Evolutionary conservation across 805 yeast species (phyloP).

Genomic region (Candida chilensis): DNA sequence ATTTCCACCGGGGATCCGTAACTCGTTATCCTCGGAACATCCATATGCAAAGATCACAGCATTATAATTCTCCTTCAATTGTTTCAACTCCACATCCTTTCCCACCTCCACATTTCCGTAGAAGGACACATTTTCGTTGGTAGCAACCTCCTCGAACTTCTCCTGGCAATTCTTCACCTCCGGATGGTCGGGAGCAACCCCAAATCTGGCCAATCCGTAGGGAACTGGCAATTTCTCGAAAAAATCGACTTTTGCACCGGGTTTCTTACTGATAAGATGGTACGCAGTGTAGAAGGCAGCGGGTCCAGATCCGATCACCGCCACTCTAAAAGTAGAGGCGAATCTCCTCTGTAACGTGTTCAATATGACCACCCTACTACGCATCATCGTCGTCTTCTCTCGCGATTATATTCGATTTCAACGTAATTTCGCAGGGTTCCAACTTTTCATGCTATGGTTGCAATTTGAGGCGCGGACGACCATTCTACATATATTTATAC

Average conservation of each 20-base stretch:
- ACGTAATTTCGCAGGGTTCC: too few relatives aligned
- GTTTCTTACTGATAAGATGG: slow-evolving; percentile 46
- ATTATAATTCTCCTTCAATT: slow-evolving; percentile 51
- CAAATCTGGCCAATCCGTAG: slow-evolving; percentile 83
- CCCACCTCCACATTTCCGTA: slow-evolving; percentile 73
- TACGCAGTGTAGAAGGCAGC: slow-evolving; percentile 90
- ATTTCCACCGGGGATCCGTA: slow-evolving; percentile 50
- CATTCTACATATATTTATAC: too few relatives aligned
- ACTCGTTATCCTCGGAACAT: slow-evolving; percentile 48
- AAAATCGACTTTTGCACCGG: slow-evolving; percentile 46
- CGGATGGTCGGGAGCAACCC: slow-evolving; percentile 99
- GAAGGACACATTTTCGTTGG: slow-evolving; percentile 26
- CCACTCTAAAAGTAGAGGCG: slow-evolving; percentile 39
- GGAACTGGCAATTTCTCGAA: slow-evolving; percentile 87
- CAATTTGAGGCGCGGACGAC: too few relatives aligned
- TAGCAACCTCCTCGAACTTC: slow-evolving; percentile 50
- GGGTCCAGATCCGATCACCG: slow-evolving; percentile 93
- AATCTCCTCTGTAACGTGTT: too few relatives aligned
- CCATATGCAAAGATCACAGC: slow-evolving; percentile 81
- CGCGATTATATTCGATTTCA: too few relatives aligned
- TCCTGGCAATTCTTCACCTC: slow-evolving; percentile 86
- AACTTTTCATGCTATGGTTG: too few relatives aligned
- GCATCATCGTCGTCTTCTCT: too few relatives aligned
- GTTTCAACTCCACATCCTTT: slow-evolving; percentile 39
- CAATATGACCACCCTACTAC: too few relatives aligned